A percentile compares a stretch with the other conserved stretches of the same genome.
These are phyloP conservation scores for Helicostylum pulchrum DNA, from an alignment of 192 early-diverging fungal genomes.

Conservation along the genomic window DNA sequence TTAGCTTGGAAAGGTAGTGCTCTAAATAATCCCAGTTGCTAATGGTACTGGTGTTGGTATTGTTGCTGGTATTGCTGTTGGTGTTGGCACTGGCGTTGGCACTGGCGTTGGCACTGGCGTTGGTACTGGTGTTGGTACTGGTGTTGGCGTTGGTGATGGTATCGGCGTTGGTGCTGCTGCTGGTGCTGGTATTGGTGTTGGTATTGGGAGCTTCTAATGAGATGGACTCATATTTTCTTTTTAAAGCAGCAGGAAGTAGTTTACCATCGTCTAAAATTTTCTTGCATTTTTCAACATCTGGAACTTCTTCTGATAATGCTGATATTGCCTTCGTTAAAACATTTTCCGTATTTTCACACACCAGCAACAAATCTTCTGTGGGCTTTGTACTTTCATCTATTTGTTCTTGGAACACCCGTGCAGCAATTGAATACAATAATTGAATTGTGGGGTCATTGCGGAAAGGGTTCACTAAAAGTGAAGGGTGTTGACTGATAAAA, in stretches of 20 bases:
- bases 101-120: background rate
- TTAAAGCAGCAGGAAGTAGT: constrained; percentile 3
- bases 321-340: background rate
- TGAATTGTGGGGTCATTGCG: background rate
- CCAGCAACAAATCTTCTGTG: constrained; percentile 3
- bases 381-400: background rate
- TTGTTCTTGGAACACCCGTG: constrained; percentile 7
- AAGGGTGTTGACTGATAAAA: constrained; percentile 10
- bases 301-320: constrained; percentile 1
- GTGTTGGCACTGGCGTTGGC: constrained; percentile 1
- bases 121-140: background rate
- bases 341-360: constrained; percentile 5
- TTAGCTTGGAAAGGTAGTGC: constrained; percentile 1
- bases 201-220: background rate
- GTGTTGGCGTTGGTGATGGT: background rate
- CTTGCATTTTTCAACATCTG: constrained; percentile 1
- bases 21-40: constrained; percentile 1
- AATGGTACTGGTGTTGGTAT: background rate
- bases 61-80: background rate
- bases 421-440: constrained; percentile 5
- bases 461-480: constrained; percentile 6
- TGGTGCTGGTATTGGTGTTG: background rate
- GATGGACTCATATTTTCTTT: constrained; percentile 6
- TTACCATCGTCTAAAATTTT: constrained; percentile 7
- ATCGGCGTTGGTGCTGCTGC: background rate